Evolutionary conservation across 148 eudicot species (phyloP), one percentile per base, ranked within the genome.

Genomic region (Cornus suecica): DNA sequence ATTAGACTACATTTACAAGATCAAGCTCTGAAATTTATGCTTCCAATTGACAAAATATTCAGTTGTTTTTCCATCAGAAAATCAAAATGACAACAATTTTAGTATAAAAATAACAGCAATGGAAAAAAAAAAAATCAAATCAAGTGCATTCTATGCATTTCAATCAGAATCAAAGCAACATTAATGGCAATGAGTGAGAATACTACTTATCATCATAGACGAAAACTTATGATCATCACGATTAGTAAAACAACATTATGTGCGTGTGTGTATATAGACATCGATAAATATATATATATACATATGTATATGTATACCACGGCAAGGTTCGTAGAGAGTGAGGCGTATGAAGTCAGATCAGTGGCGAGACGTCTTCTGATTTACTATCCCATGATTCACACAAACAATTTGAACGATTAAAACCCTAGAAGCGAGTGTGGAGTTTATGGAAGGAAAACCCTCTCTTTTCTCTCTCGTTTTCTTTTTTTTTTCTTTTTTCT

Each of bases 361-460:
- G 70, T 7, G 13, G 41, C 70, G 8, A 37, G 51, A 22, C 70
- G 51, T 26, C 70, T 68, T 37, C 54, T 32, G n/a, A 66, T 10
- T 18, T 1, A 10, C 52, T 28, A 68, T 68, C 70, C 70, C 70
- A 37, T 37, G 26, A n/a, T 68, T n/a, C 23, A 5, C 16, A 5
- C 27, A 37, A 37, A 34, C 54, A 16, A 22, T 5, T 30, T 30
- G 10, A 68, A 68, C 42, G 42, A 29, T n/a, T 22, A 11, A 68
- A 68, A 68, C 70, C 70, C 70, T 68, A 68, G 51, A 68, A 68
- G 37, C 69, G 23, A 68, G 68, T 5, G n/a, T 28, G 24, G 7
- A 37, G 20, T 11, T 48, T 11, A 48, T 48, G 20, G 54, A 65
- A 65, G 14, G 22, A 34, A 66, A 66, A 66, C 42, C 20, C 16